These are phyloP conservation scores for Ambrosiella xylebori DNA, from an alignment of 2,329 filamentous ascomycete species.

Conservation along the genomic window DNA sequence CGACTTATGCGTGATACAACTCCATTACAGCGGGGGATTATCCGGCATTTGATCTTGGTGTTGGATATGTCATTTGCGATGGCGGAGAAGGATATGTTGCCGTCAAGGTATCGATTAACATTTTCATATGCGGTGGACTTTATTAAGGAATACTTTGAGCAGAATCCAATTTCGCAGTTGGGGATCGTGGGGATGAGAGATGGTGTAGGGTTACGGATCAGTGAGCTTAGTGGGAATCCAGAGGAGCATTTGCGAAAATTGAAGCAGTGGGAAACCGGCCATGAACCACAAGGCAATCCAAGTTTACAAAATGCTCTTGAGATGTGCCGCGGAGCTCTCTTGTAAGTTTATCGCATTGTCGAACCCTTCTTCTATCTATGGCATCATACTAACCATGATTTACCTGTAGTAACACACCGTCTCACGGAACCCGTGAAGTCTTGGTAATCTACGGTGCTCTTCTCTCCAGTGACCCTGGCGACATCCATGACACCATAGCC, in stretches of 20 bases:
- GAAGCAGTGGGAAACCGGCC: conserved; percentile 39
- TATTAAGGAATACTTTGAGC: conserved; percentile 88
- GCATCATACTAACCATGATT: conserved; percentile 1
- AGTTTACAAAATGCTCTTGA: conserved; percentile 89
- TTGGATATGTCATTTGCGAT: conserved; percentile 88
- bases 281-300: conserved; percentile 56
- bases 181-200: conserved; percentile 87
- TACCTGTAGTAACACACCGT: conserved; percentile 56
- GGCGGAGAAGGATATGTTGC: conserved; percentile 85
- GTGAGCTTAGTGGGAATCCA: conserved; percentile 81
- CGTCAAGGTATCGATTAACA: conserved; percentile 67
- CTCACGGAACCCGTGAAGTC: conserved; percentile 83
- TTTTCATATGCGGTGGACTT: conserved; percentile 75
- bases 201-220: conserved; percentile 69
- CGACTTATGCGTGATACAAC: conserved; percentile 75
- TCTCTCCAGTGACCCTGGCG: conserved; percentile 77
- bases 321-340: conserved; percentile 84
- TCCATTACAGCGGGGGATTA: conserved; percentile 88
- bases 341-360: conserved; percentile 29
- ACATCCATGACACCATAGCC: conserved; percentile 80
- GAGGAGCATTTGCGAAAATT: conserved; percentile 71
- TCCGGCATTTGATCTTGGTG: conserved; percentile 83
- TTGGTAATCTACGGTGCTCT: conserved; percentile 84
- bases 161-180: conserved; percentile 94
- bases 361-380: not conserved